Base-by-base conservation (phyloP, 805 yeast genomes). In the Spathaspora arborariae region DNA sequence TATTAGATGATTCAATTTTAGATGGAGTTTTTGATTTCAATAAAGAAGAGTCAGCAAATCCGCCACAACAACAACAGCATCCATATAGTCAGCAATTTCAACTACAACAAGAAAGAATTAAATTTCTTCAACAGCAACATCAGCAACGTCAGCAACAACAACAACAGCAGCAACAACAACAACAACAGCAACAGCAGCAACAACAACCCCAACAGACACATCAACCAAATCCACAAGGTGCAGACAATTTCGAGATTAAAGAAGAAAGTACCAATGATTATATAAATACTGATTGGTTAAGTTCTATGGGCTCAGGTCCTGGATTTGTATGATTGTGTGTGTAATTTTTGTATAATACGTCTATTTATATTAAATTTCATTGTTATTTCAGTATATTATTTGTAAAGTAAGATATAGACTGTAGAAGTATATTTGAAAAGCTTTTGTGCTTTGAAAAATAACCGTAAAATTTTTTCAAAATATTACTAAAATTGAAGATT, bases 251-350 rank as follows among this genome's bases (percentile, higher is more conserved):
- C 7, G 48, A 39, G 9, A 39, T 37, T 8, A 41, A 39, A 15
- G 42, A 26, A 5, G 39, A 45, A 35, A 19, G 42, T 49, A 45
- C 24, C 7, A 41, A 47, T 21, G 42, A 40, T 20, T 40, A 27
- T 20, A 42, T 47, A 22, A 50, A 52, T 30, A 42, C 55, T 15
- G 68, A 64, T 46, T 65, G 70, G 70, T 55, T 64, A 45, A 60
- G 62, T 39, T 57, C 57, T 48, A 58, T 65, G 59, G 70, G 67
- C 3, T 53, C 67, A 0, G 67, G 68, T 1, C 66, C 69, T 2
- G 67, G 68, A 10, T 64, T 64, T 44, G 54, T 51, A 13, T 57
- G 44, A 42, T 18, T 20, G n/a, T 13, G 16, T 30, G 33, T 10
- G 27, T 5, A 13, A 13, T 9, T 22, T 13, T 13, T 37, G 9